These are phyloP conservation scores for Auriculariales sp. DNA, from an alignment of 768 basidiomycete genomes.

Conservation along the genomic window DNA sequence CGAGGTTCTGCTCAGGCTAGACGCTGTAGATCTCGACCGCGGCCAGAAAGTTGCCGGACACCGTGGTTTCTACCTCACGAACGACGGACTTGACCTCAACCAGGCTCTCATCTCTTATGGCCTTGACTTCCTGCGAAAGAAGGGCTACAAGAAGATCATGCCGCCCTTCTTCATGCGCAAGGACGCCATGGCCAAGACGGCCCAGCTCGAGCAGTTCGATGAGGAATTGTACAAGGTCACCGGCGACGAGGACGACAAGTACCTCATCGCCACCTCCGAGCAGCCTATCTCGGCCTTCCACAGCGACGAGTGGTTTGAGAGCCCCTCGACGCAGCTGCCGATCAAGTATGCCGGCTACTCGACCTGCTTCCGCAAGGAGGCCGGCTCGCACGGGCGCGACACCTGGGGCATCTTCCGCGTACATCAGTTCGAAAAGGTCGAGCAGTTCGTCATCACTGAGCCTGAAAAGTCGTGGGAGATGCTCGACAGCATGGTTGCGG, in stretches of 20 bases:
- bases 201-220: conserved; percentile 95
- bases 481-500: conserved; percentile 82
- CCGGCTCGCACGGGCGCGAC: conserved; percentile 90
- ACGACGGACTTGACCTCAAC: conserved; percentile 93
- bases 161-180: conserved; percentile 99
- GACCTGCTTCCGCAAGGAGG: conserved; percentile 99
- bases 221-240: conserved; percentile 97
- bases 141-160: conserved; percentile 84
- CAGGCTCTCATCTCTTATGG: conserved; percentile 92
- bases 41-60: conserved; percentile 92
- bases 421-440: conserved; percentile 98
- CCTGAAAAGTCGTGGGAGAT: conserved; percentile 90
- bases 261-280: conserved; percentile 97
- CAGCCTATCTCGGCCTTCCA: conserved; percentile 96
- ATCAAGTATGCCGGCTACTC: conserved; percentile 78
- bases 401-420: conserved; percentile 99
- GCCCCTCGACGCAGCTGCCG: conserved; percentile 83
- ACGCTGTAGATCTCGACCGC: conserved; percentile 94
- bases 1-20: conserved; percentile 84
- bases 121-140: conserved; percentile 76
- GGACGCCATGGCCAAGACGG: conserved; percentile 93
- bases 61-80: conserved; percentile 89
- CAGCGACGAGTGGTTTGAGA: conserved; percentile 95
- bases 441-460: conserved; percentile 91
- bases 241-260: conserved; percentile 77